These are phyloP conservation scores for Ustilago loliicola DNA, from an alignment of 1,284 basidiomycete species.

Conservation along the genomic window DNA sequence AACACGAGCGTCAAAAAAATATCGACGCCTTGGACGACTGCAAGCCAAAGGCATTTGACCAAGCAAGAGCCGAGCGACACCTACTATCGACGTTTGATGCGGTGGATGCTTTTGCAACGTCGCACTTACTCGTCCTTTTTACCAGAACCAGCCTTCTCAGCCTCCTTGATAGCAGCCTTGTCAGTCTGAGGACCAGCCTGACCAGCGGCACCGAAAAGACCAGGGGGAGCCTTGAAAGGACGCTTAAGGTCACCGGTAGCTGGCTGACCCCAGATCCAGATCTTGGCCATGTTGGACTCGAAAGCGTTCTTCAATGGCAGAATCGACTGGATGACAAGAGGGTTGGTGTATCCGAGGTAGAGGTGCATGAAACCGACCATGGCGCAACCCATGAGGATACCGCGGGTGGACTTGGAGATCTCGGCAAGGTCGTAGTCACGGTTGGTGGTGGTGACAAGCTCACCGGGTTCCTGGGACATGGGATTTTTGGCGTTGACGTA, in stretches of 20 bases:
- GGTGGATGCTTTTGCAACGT: too few species aligned
- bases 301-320: slow-evolving; percentile 69
- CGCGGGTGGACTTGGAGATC: slow-evolving; percentile 83
- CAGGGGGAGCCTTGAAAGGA: slow-evolving; percentile 84
- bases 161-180: slow-evolving; percentile 85
- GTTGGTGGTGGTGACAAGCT: slow-evolving; percentile 90
- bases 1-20: background rate
- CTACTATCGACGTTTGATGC: too few species aligned
- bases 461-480: slow-evolving; percentile 78
- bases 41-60: background rate
- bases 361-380: slow-evolving; percentile 71
- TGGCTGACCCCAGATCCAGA: slow-evolving; percentile 68
- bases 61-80: background rate
- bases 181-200: slow-evolving; percentile 77
- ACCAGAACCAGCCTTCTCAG: slow-evolving; percentile 80
- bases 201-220: slow-evolving; percentile 76
- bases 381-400: slow-evolving; percentile 70
- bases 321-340: slow-evolving; percentile 69
- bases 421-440: slow-evolving; percentile 92
- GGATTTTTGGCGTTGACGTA: slow-evolving; percentile 76
- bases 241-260: slow-evolving; percentile 89
- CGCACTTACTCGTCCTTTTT: slow-evolving; percentile 82
- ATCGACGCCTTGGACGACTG: background rate
- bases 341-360: slow-evolving; percentile 70
- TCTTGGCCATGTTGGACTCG: slow-evolving; percentile 69